Evolutionary conservation across 371 early-diverging fungal species (phyloP), one percentile per base, ranked within the genome.

Genomic region (Mucor ambiguus): DNA sequence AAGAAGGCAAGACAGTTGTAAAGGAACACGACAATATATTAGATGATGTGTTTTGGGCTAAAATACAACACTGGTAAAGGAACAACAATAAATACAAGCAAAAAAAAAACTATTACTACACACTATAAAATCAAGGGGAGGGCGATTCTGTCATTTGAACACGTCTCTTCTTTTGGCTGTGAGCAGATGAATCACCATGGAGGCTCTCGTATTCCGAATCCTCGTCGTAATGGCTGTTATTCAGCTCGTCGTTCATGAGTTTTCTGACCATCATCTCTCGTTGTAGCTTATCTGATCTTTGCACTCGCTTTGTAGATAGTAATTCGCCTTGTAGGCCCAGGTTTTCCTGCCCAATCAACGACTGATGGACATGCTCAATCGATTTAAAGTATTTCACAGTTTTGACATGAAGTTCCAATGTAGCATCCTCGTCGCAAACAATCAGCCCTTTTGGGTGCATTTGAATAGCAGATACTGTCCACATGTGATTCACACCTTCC

Each of bases 381-480:
- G 90, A 90, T 80, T 92, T 59, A 30, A 63, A 63, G 29, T 60
- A 60, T 57, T 56, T 55, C 7, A 62, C 67, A 37, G 67, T 63
- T 32, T 66, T 95, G 66, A 95, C 95, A 63, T 95, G 94, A 37
- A 95, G 82, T 74, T 95, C 95, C 41, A 93, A 75, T 1, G 94
- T 94, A 18, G 95, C 92, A 69, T 95, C 95, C 77, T 95, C 95
- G 76, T 95, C 95, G 70, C 94, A 94, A 24, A 94, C 93, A 75
- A 95, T 85, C 79, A 95, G 82, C n/a, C 93, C 91, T 60, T 90
- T 90, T 41, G 94, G 93, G 64, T 95, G 95, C 69, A 92, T 77
- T 75, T 95, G 95, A 62, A 95, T 88, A n/a, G 93, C 93, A 22
- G 93, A 92, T 59, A 95, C 93, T 10, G 95, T 95, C 93, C 93